Base-by-base conservation (phyloP, 1,139 yeast genomes). In the Taiozyma sp. region DNA sequence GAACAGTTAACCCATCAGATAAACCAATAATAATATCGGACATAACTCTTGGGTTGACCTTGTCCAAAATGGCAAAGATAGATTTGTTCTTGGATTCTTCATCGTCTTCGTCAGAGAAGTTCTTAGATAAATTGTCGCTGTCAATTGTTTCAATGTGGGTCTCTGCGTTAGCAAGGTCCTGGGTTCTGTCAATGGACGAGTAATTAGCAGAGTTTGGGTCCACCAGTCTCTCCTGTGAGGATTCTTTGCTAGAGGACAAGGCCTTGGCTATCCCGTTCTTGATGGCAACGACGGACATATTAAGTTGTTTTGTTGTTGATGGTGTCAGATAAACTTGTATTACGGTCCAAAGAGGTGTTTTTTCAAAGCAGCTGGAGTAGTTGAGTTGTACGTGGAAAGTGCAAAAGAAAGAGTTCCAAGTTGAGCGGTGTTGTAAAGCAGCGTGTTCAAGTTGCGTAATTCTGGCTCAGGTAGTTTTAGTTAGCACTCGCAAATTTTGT, bases 1-100 rank as follows among this genome's bases (percentile, higher is more conserved):
- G 95, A 46, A 87, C 95, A 2, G 95, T 87, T 60, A 87, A 74
- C 2, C 95, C 95, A 66, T 87, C 95, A 45, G 88, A 81, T 53
- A 87, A 75, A 4, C 95, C 95, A 61, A 87, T 87, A 55, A 87
- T 85, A 49, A 85, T 75, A 67, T 87, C 95, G 44, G 88, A 81
- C 88, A 87, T 86, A 41, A 84, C 87, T 67, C 93, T 75, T 14
- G 93, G 93, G 65, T 85, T 74, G 19, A 70, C 61, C 45, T 63
- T 65, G 22, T 67, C 70, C 45, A 71, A 62, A 4, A 69, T 47
- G 32, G 56, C 61, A 42, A 50, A 28, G 9, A 51, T 28, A 5
- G 51, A 49, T 13, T 30, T 43, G 24, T 27, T 43, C 4, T 47
- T 47, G 10, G 51, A 48, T 36, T 45, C 45, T 19, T 51, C 50